phyloP scores from a whole-genome alignment of 257 asterid genomes.

The Nicotiana obtusifolia region DNA sequence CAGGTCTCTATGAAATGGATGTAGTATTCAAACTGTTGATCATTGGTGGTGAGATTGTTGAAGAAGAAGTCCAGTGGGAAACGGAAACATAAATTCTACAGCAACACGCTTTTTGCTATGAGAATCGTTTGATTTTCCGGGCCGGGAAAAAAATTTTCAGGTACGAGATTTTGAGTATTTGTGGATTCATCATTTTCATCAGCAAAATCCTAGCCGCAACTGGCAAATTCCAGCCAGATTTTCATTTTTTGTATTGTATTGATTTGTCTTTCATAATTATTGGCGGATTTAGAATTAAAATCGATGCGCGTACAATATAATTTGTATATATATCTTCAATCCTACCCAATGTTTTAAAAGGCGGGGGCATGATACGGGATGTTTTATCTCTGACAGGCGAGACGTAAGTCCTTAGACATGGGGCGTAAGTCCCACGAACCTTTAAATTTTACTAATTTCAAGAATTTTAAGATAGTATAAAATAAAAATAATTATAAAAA shows the following conservation, averaged over 20 bases:
- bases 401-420: too few relatives aligned
- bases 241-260: background rate
- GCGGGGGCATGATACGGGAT: too few relatives aligned
- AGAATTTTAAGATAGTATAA: too few relatives aligned
- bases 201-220: constrained; percentile 6
- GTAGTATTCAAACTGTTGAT: constrained; percentile 60
- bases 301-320: background rate
- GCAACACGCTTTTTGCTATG: background rate
- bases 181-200: background rate
- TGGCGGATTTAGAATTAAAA: background rate
- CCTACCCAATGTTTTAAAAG: too few relatives aligned
- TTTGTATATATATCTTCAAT: background rate
- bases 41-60: constrained; percentile 75
- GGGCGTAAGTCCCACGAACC: too few relatives aligned
- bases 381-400: too few relatives aligned
- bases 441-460: too few relatives aligned
- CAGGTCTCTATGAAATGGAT: constrained; percentile 58
- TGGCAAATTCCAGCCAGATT: constrained; percentile 16
- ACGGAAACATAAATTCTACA: constrained; percentile 43
- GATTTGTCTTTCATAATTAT: background rate
- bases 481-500: too few relatives aligned
- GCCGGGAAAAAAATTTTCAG: background rate
- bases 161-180: background rate
- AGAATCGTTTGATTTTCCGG: background rate
- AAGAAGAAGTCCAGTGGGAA: constrained; percentile 82